Evolutionary conservation across 2,329 filamentous ascomycete species (phyloP).

Genomic region (Chrysoporthe deuterocubensis): DNA sequence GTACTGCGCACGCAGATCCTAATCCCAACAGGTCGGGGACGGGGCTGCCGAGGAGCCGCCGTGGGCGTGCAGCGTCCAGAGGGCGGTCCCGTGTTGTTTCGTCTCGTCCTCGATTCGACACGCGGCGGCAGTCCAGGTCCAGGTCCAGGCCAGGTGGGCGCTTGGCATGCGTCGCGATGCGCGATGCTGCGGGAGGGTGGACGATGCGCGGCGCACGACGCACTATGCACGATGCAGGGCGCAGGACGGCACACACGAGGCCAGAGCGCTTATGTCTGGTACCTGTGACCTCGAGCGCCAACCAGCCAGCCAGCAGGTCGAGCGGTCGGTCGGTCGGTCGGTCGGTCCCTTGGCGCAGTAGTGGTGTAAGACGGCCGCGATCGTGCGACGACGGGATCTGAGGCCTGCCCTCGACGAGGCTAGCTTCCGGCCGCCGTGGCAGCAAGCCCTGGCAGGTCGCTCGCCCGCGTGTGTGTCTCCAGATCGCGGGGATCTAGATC

Average conservation of each 20-base stretch:
- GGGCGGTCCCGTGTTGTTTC: neutral
- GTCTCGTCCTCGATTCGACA: neutral
- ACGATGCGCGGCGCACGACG: neutral
- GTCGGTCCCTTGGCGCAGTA: too few relatives aligned
- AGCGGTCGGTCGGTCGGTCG: too few relatives aligned
- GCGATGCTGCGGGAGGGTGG: neutral
- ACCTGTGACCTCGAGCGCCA: neutral
- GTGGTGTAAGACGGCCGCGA: neutral
- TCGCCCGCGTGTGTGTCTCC: neutral
- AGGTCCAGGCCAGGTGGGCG: neutral
- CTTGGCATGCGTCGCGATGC: neutral
- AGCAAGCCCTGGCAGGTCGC: neutral
- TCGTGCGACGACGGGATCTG: neutral
- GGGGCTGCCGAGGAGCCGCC: neutral
- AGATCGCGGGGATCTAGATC: neutral
- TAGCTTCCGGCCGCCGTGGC: neutral
- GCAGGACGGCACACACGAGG: neutral
- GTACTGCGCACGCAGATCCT: too few relatives aligned
- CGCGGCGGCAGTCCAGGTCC: neutral
- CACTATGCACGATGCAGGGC: neutral
- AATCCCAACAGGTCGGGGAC: neutral
- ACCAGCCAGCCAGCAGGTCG: too few relatives aligned
- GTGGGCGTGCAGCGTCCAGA: neutral
- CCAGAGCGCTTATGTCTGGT: conserved; percentile 5
- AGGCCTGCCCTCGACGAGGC: conserved; percentile 1